A percentile compares a stretch with the other conserved stretches of the same genome.
phyloP scores from a whole-genome alignment of 2,329 filamentous ascomycete genomes.

The Metarhizium brunneum region DNA sequence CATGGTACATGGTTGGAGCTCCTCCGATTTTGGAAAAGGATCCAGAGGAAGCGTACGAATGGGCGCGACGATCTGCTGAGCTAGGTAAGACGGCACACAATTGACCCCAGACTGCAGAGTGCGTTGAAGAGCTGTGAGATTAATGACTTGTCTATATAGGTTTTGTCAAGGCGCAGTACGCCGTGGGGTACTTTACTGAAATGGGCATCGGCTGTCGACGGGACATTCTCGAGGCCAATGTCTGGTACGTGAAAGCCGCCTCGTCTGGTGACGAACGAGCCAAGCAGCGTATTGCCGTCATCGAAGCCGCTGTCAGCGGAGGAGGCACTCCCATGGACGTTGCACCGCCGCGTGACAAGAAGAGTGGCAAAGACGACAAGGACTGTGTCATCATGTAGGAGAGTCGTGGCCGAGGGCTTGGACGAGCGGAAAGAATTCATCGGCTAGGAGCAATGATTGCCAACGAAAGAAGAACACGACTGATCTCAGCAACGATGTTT shows the following conservation, averaged over 20 bases:
- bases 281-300: conserved; percentile 76
- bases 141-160: conserved; percentile 31
- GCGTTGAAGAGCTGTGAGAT: not conserved
- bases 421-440: not conserved
- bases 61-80: conserved; percentile 81
- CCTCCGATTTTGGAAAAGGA: conserved; percentile 89
- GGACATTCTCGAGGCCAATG: conserved; percentile 92
- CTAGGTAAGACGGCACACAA: conserved; percentile 50
- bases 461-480: not conserved
- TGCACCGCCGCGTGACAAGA: conserved; percentile 43
- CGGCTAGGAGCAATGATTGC: not conserved
- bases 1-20: conserved; percentile 96
- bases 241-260: conserved; percentile 95
- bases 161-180: conserved; percentile 74
- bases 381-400: conserved; percentile 48
- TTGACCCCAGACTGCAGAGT: not conserved
- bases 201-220: conserved; percentile 95
- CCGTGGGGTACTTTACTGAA: conserved; percentile 93
- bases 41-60: conserved; percentile 92
- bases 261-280: conserved; percentile 87
- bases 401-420: not conserved
- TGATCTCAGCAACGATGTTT: conserved; percentile 1
- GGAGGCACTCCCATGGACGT: conserved; percentile 46
- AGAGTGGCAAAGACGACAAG: conserved; percentile 41
- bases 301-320: conserved; percentile 67